phyloP scores from a whole-genome alignment of 805 yeast species.

The Priceomyces haplophilus region DNA sequence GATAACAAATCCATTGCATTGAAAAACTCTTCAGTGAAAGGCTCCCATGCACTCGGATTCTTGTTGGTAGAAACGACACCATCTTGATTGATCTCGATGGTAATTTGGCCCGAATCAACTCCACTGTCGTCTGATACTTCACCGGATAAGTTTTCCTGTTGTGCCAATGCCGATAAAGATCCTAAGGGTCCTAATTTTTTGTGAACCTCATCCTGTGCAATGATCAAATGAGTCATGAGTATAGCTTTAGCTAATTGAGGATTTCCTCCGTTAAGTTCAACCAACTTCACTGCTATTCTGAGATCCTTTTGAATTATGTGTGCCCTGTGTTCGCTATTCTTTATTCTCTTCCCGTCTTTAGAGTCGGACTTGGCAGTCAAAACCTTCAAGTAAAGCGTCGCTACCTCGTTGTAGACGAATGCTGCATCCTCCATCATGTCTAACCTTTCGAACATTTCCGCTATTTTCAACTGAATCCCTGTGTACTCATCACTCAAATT shows the following conservation, averaged over 20 bases:
- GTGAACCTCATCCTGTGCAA: conserved; percentile 66
- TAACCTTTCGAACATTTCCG: conserved; percentile 79
- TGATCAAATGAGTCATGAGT: conserved; percentile 56
- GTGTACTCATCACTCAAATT: conserved; percentile 77
- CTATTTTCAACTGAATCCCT: conserved; percentile 83
- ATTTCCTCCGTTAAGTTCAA: conserved; percentile 50
- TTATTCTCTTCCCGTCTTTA: conserved; percentile 18
- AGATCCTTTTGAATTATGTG: conserved; percentile 68
- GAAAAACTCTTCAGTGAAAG: conserved; percentile 74
- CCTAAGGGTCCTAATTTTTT: conserved; percentile 28
- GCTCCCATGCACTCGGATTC: conserved; percentile 60
- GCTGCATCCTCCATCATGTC: conserved; percentile 62
- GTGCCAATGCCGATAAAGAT: conserved; percentile 4
- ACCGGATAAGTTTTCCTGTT: conserved; percentile 2
- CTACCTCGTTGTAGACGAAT: conserved; percentile 63
- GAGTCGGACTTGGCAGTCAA: conserved; percentile 39
- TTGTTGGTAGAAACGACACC: conserved; percentile 21
- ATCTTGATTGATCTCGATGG: conserved; percentile 12
- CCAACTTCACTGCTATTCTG: conserved; percentile 63
- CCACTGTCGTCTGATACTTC: conserved; percentile 3
- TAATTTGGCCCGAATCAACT: conserved; percentile 8
- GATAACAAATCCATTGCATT: conserved; percentile 73
- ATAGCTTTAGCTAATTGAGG: conserved; percentile 53
- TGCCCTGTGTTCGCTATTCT: conserved; percentile 38
- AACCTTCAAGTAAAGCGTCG: conserved; percentile 54